These are phyloP conservation scores for Penicillium glabrum DNA, from an alignment of 2,329 filamentous ascomycete genomes.

Conservation along the genomic window DNA sequence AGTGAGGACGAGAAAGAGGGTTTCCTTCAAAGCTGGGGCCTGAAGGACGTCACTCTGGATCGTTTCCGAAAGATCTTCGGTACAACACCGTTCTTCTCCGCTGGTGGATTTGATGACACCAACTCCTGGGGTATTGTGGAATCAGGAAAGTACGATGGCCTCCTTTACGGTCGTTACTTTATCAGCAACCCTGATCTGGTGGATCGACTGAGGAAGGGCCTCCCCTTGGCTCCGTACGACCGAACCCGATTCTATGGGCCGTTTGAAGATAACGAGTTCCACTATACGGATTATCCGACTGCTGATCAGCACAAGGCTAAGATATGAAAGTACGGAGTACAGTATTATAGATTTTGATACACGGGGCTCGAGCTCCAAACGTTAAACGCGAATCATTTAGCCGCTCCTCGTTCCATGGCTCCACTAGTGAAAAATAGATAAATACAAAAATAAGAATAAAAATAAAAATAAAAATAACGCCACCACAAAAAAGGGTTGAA, in stretches of 20 bases:
- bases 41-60: conserved; percentile 47
- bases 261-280: conserved; percentile 33
- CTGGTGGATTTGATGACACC: conserved; percentile 54
- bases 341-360: neutral
- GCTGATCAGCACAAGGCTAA: conserved; percentile 7
- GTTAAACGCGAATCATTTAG: neutral
- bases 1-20: conserved; percentile 50
- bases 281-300: conserved; percentile 32
- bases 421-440: too few species aligned
- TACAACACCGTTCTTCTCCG: conserved; percentile 56
- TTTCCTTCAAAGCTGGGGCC: conserved; percentile 51
- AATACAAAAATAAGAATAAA: neutral
- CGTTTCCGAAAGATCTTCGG: conserved; percentile 54
- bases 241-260: conserved; percentile 47
- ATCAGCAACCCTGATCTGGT: conserved; percentile 53
- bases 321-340: neutral
- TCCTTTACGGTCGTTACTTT: conserved; percentile 51
- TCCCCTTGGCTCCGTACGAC: conserved; percentile 45
- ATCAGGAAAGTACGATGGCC: conserved; percentile 48
- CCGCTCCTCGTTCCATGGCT: neutral
- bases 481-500: neutral
- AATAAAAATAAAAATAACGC: neutral
- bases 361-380: neutral
- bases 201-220: conserved; percentile 42
- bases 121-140: conserved; percentile 54